Evolutionary conservation across 441 rosid genomes (phyloP), one percentile per base, ranked within the genome.

Genomic region (Monsonia emarginata): DNA sequence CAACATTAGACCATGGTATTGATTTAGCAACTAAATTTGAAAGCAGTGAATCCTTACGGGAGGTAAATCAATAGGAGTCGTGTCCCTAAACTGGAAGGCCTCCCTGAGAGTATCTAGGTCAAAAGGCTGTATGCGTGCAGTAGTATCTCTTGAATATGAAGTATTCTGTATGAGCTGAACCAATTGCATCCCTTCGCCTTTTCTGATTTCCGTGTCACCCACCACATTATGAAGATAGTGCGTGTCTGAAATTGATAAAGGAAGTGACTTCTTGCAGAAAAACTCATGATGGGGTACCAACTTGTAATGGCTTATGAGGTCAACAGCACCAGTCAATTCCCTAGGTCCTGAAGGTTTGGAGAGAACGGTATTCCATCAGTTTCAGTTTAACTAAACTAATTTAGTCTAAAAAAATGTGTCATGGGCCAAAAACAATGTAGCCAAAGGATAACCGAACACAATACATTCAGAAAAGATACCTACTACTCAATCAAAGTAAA

Each of bases 241-340:
- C 64, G 97, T 82, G 68, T 89, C 98, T 31, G 95, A 77, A 68
- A 94, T 80, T 56, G 96, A 85, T 65, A 82, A 63, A 5, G 97
- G 98, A 72, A 87, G 90, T 32, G 93, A 74, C 66, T 85, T 78
- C 88, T 90, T 90, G 88, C 98, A 94, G 75, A 94, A 94, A 78
- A 85, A 90, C 3, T 90, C 94, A 65, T 88, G 89, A 75, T 90
- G 96, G 27, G 91, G 85, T 75, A 83, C 72, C 75, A 93, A 65
- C 81, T 93, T 90, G 84, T 75, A 90, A 34, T 83, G 96, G 64
- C 80, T 85, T 57, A 93, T 84, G 65, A 93, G 96, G 80, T 93
- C 98, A 70, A 82, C 80, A 48, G 93, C 89, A 69, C 98, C 97
- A 64, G 93, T 83, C 71, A 87, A 73, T 79, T 93, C 98, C 74